Percentiles rank a stretch among this genome's conserved stretches.
These are phyloP conservation scores for Drechslerella coelobrocha DNA, from an alignment of 2,329 filamentous ascomycete genomes.

Conservation along the genomic window DNA sequence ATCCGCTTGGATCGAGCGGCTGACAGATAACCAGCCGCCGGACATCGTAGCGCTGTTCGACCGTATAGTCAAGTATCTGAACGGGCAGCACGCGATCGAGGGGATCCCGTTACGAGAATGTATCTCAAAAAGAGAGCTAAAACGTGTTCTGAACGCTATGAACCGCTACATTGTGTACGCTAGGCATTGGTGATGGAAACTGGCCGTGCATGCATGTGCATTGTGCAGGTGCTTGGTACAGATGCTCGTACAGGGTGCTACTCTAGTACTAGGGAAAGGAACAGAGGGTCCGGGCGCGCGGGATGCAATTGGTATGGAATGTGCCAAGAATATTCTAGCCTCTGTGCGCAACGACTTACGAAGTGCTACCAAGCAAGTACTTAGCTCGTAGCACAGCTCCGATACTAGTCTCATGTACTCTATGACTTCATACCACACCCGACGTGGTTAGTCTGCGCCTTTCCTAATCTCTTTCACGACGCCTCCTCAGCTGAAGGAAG, in stretches of 20 bases:
- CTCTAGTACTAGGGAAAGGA: too few species aligned
- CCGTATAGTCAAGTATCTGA: slow-evolving; percentile 80
- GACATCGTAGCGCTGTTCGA: slow-evolving; percentile 54
- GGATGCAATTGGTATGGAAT: too few species aligned
- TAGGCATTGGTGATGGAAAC: slow-evolving; percentile 69
- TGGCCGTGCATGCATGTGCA: neutral
- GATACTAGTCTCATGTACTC: too few species aligned
- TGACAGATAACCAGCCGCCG: slow-evolving; percentile 51
- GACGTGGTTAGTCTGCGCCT: too few species aligned
- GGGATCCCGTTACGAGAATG: slow-evolving; percentile 84
- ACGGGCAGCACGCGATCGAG: slow-evolving; percentile 83
- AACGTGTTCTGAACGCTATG: slow-evolving; percentile 70
- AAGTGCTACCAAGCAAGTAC: too few species aligned
- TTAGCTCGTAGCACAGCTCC: too few species aligned
- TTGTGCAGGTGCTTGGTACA: slow-evolving; percentile 1
- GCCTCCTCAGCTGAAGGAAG: too few species aligned
- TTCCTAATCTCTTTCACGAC: too few species aligned
- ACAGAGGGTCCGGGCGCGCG: neutral
- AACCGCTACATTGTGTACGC: slow-evolving; percentile 70
- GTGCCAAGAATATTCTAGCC: too few species aligned
- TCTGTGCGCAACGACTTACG: too few species aligned
- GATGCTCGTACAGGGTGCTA: neutral
- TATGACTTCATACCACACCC: too few species aligned
- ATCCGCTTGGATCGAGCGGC: slow-evolving; percentile 69
- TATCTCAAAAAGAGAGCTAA: slow-evolving; percentile 82